Conservation (phyloP, 352 stramenopile genomes). For the Pythium aristosporum region DNA sequence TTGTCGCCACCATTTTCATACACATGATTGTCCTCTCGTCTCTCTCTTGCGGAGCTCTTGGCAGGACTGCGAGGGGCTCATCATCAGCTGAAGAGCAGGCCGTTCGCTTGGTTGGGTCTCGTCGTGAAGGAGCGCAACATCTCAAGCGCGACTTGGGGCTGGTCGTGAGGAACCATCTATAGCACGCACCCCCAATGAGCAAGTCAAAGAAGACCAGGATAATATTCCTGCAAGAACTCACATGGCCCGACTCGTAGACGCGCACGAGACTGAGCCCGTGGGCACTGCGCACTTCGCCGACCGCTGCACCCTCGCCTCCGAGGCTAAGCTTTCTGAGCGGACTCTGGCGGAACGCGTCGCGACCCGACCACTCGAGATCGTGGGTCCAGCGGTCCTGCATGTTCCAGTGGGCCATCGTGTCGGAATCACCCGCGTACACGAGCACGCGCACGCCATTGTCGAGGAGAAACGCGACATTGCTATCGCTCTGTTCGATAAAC, state of each 20-base stretch:
- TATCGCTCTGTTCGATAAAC: constrained; percentile 55
- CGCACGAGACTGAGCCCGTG: constrained; percentile 66
- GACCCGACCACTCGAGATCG: constrained; percentile 43
- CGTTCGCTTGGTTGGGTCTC: constrained; percentile 7
- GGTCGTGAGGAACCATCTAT: constrained; percentile 75
- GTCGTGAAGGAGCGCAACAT: constrained; percentile 54
- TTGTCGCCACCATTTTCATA: neutral
- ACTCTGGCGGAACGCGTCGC: constrained; percentile 28
- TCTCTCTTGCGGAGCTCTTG: neutral
- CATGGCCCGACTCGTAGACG: constrained; percentile 64
- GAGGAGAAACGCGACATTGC: constrained; percentile 46
- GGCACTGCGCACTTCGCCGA: constrained; percentile 44
- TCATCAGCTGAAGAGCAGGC: constrained; percentile 34
- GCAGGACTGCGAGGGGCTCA: neutral
- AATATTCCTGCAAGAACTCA: constrained; percentile 31
- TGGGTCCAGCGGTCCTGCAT: constrained; percentile 67
- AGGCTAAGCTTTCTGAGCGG: constrained; percentile 24
- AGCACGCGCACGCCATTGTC: constrained; percentile 65
- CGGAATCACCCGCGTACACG: constrained; percentile 66
- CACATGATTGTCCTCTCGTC: neutral
- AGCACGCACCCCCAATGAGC: neutral
- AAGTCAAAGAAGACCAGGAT: too few relatives aligned
- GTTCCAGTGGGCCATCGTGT: constrained; percentile 72
- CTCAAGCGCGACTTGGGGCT: constrained; percentile 46
- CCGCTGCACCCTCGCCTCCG: constrained; percentile 13